Evolutionary conservation across 2,329 filamentous ascomycete species (phyloP), one percentile per base, ranked within the genome.

Genomic region (Penicillium griseofulvum): DNA sequence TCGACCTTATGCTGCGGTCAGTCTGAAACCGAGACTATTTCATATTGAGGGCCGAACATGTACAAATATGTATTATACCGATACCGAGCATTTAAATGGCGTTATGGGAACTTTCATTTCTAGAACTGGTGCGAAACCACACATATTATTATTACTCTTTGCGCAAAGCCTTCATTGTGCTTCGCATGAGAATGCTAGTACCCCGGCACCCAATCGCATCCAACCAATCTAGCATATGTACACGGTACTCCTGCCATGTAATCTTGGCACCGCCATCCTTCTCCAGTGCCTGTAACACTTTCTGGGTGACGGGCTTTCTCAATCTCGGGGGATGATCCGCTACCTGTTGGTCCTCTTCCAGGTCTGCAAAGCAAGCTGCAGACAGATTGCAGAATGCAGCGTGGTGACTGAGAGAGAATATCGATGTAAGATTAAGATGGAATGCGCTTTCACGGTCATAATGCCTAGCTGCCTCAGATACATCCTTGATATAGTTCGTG

Each of bases 131-230:
- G 12, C 43, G 14, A 17, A 42, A 8, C 10, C 16, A 24, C 42
- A 22, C 12, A 31, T 24, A 17, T 29, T 3, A 28, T 26, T 31
- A 54, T 60, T 54, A 70, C 48, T 71, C 70, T 56, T 77, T 82
- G 73, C 85, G 86, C 63, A 93, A 73, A 48, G 87, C 84, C 69
- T 87, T 90, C 83, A 94, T 91, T 1, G 89, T 92, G 64, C 86
- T 90, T 71, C 88, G 88, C 81, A 95, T 87, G 65, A 95, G 74
- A 59, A 87, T 81, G 16, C 83, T 81, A 29, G 93, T 79, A 0
- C 91, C 91, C 11, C 71, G 74, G 43, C 88, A 79, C 0, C 87
- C 88, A 50, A 81, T 81, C 6, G 74, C 76, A 55, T 87, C 86
- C 58, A 95, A 72, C 73, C 86, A 84, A 47, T 80, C 79, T 54